Conservation (phyloP, 495 filamentous ascomycete species). For the Clavariopsis aquatica region DNA sequence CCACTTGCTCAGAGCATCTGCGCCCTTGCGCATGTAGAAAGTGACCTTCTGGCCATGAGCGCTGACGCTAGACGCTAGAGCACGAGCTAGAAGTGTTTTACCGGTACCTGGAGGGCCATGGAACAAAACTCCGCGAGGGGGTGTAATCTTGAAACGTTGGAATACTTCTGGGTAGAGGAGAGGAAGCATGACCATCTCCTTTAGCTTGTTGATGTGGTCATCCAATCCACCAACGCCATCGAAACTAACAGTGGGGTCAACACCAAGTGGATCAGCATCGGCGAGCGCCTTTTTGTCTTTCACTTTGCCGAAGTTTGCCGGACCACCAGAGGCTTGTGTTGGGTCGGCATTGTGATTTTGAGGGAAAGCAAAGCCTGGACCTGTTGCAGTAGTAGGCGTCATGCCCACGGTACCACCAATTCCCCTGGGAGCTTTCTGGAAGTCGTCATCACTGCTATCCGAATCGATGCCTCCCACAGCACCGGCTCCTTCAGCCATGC, state of each 20-base stretch:
- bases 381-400: conserved; percentile 68
- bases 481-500: conserved; percentile 72
- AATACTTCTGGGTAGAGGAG: conserved; percentile 96
- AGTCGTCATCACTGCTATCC: conserved; percentile 95
- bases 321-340: conserved; percentile 59
- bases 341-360: conserved; percentile 68
- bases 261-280: conserved; percentile 91
- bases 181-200: conserved; percentile 96
- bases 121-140: conserved; percentile 91
- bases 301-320: conserved; percentile 84
- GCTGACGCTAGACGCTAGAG: conserved; percentile 79
- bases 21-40: conserved; percentile 99
- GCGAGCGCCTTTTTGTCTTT: conserved; percentile 80
- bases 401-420: conserved; percentile 68
- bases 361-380: conserved; percentile 57
- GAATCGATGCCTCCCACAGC: conserved; percentile 81
- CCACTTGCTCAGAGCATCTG: conserved; percentile 97
- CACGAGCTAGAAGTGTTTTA: conserved; percentile 92
- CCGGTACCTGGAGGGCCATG: conserved; percentile 96
- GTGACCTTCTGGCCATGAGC: conserved; percentile 87
- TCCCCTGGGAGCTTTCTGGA: conserved; percentile 54
- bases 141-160: conserved; percentile 82
- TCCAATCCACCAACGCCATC: conserved; percentile 88
- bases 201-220: conserved; percentile 89
- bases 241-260: conserved; percentile 88